A percentile compares a stretch with the other conserved stretches of the same genome.
Conservation (phyloP, 2,329 filamentous ascomycete species). For the Pseudocercospora cruenta region DNA sequence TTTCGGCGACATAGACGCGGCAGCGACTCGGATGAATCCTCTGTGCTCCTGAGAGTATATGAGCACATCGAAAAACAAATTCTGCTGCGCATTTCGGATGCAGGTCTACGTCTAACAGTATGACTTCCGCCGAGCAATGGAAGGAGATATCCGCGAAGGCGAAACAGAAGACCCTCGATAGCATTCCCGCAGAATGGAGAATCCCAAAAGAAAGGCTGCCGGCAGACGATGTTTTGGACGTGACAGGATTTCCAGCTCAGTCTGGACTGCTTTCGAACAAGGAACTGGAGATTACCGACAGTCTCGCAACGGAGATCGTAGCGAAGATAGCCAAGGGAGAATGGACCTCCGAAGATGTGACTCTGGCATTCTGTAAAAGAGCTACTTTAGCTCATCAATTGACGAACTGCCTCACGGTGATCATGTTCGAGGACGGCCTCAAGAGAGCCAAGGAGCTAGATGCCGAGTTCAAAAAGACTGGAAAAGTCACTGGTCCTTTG, state of each 20-base stretch:
- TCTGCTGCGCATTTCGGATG: no score
- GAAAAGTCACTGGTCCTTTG: constrained; percentile 61
- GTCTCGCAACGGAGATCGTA: constrained; percentile 45
- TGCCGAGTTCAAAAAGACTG: constrained; percentile 51
- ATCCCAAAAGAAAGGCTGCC: constrained; percentile 60
- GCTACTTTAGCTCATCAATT: constrained; percentile 60
- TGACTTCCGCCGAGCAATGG: constrained; percentile 41
- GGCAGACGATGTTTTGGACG: constrained; percentile 51
- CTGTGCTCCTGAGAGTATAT: neutral
- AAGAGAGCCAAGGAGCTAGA: constrained; percentile 57
- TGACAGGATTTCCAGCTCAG: constrained; percentile 57
- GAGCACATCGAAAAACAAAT: no score
- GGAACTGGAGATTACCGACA: constrained; percentile 56
- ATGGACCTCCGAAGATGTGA: constrained; percentile 58
- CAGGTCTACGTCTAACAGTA: neutral
- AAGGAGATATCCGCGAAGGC: constrained; percentile 47
- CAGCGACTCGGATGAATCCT: neutral
- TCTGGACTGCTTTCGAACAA: constrained; percentile 62
- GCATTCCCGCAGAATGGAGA: constrained; percentile 62
- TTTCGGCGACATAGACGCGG: neutral
- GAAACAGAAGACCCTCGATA: constrained; percentile 48
- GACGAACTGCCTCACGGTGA: constrained; percentile 64
- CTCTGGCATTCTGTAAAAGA: constrained; percentile 58
- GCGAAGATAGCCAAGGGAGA: constrained; percentile 44
- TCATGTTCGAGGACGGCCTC: constrained; percentile 59